Base-by-base conservation (phyloP, 352 stramenopile genomes). In the Globisporangium canariense region DNA sequence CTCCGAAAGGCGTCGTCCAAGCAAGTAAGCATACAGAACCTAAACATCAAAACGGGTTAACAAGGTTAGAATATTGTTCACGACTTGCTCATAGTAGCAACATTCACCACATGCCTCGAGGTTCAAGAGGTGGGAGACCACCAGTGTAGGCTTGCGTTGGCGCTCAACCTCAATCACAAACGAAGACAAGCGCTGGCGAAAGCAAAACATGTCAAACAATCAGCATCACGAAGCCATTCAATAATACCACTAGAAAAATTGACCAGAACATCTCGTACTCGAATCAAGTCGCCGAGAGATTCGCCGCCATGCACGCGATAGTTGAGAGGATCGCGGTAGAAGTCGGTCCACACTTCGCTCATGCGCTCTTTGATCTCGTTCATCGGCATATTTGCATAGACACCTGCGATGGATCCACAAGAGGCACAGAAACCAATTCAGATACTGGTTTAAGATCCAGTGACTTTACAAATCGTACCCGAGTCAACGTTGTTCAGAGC, bases 111-210 rank as follows among this genome's bases (percentile, higher is more conserved):
- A 18, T 10, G 80, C 73, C 60, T 83, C 73, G 4, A 83, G 66
- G 43, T 79, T 83, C 22, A 80, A 36, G 1, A 83, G 38, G 45
- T 81, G 75, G 20, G 73, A 81, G 1, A 83, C 62, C 53, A 83
- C 60, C 1, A 83, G 46, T n/a, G 73, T 70, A 4, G 75, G 73
- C 43, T 80, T 77, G 22, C 73, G 73, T 41, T 83, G 73, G 3
- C 73, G 70, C 53, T 80, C 75, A 2, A 83, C 52, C 43, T 80
- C 73, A 7, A 83, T 65, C n/a, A 83, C 73, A 30, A 83, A 83
- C 32, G 73, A 83, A 18, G 75, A 80, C 16, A 83, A 56, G 30
- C 73, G 60, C 72, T 83, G 52, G 22, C 32, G 20, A n/a, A 55
- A 16, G 66, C 25, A 40, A 58, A 16, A 60, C 36, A 28, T 28